Evolutionary conservation across 2,329 filamentous ascomycete genomes (phyloP), one percentile per base, ranked within the genome.

Genomic region (Botryotinia globosa): DNA sequence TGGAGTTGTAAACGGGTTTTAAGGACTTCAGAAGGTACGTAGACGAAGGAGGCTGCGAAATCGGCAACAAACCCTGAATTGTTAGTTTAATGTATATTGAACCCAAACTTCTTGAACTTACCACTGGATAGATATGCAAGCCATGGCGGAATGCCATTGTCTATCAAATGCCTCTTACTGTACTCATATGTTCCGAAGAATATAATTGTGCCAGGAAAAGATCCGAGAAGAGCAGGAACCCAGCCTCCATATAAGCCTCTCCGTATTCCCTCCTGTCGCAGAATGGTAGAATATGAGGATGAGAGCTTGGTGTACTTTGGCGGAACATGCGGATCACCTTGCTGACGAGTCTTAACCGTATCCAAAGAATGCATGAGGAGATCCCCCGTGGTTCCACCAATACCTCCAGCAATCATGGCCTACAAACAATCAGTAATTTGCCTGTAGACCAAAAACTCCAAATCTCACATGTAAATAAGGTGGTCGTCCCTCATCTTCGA

Each of bases 361-460:
- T 99, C 96, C 80, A 99, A 88, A 63, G 95, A 98, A 84, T 99
- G 96, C 96, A 99, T 99, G 77, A 99, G 85, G 88, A 99, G 92
- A 82, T 99, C 96, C 73, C 97, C 96, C 72, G 92, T 97, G 25
- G 93, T 94, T 70, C 96, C 96, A 80, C 97, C 96, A 70, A 97
- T 85, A 74, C 95, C 96, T 80, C 96, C 96, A 48, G 96, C 96
- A 80, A 99, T 87, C 94, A 98, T 99, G 81, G 92, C 91, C 94
- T 97, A 78, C 71, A 63, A 42, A 74, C 68, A 64, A 72, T 77
- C 66, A 78, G 76, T 63, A 75, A 73, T 68, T 64, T 58, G 72
- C 69, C 73, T 66, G 68, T 68, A 64, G 68, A 32, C 32, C 39
- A 29, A 59, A 67, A 44, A 72, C 71, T 54, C 58, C 42, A 70